phyloP scores from a whole-genome alignment of 2,329 filamentous ascomycete species.

The Monosporascus cannonballus region DNA sequence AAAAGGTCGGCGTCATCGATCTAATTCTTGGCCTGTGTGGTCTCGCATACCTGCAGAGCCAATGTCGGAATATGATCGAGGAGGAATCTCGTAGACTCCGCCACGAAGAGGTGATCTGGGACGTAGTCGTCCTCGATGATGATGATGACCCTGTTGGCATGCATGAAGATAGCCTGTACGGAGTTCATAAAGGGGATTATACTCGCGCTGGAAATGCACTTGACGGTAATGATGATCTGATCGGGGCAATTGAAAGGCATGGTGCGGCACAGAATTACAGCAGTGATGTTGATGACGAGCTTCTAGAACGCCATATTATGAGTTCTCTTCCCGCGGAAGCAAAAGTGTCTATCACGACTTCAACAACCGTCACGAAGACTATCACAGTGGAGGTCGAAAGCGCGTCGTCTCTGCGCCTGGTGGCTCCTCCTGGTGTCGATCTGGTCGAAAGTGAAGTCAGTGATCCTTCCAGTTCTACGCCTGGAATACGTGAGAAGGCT shows the following conservation, averaged over 20 bases:
- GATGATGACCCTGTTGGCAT: slow-evolving; percentile 54
- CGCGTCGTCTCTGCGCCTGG: slow-evolving; percentile 41
- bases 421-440: slow-evolving; percentile 53
- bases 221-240: slow-evolving; percentile 19
- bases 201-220: slow-evolving; percentile 13
- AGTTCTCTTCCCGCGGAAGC: slow-evolving; percentile 49
- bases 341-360: slow-evolving; percentile 54
- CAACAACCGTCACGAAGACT: slow-evolving; percentile 53
- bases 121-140: slow-evolving; percentile 57
- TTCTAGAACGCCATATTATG: slow-evolving; percentile 43
- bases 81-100: slow-evolving; percentile 41
- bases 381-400: slow-evolving; percentile 60
- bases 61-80: slow-evolving; percentile 45
- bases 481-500: slow-evolving; percentile 15
- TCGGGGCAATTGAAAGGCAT: slow-evolving; percentile 31
- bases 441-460: slow-evolving; percentile 42
- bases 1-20: slow-evolving; percentile 55
- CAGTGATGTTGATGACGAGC: slow-evolving; percentile 34
- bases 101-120: slow-evolving; percentile 57
- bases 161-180: slow-evolving; percentile 31
- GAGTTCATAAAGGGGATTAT: slow-evolving; percentile 21
- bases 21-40: slow-evolving; percentile 55
- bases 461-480: slow-evolving; percentile 10
- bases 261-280: slow-evolving; percentile 16
- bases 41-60: slow-evolving; percentile 55